These are phyloP conservation scores for Coemansia sp. DNA, from an alignment of 192 early-diverging fungal genomes.

Conservation along the genomic window DNA sequence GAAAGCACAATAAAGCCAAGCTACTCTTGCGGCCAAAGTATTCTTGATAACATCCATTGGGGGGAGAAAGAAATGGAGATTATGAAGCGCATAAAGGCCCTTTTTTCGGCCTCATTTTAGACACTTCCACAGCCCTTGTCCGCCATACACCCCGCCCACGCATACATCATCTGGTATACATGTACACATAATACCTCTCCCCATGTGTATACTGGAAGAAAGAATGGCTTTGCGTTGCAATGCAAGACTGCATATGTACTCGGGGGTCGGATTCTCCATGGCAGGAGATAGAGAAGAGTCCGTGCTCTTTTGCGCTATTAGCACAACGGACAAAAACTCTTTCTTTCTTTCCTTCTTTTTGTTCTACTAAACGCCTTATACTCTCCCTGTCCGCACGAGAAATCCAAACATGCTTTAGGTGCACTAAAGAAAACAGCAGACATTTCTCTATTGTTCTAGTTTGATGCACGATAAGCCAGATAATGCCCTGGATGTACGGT, in stretches of 20 bases:
- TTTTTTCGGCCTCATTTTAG: conserved; percentile 12
- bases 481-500: background rate
- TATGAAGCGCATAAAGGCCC: background rate
- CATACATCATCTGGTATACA: background rate
- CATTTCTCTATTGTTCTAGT: background rate
- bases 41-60: background rate
- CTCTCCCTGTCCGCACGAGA: background rate
- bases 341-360: no score
- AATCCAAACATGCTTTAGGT: background rate
- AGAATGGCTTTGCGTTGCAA: background rate
- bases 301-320: no score
- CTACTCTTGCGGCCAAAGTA: background rate
- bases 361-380: background rate
- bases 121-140: background rate
- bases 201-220: background rate
- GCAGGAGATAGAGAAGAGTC: no score
- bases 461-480: background rate
- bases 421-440: background rate
- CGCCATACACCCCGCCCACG: background rate
- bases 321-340: no score
- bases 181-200: background rate
- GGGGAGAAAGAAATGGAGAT: background rate
- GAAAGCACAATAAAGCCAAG: background rate
- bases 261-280: background rate
- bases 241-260: background rate